Evolutionary conservation across 1,284 basidiomycete species (phyloP), one percentile per base, ranked within the genome.

Genomic region (Cryptococcus floricola): DNA sequence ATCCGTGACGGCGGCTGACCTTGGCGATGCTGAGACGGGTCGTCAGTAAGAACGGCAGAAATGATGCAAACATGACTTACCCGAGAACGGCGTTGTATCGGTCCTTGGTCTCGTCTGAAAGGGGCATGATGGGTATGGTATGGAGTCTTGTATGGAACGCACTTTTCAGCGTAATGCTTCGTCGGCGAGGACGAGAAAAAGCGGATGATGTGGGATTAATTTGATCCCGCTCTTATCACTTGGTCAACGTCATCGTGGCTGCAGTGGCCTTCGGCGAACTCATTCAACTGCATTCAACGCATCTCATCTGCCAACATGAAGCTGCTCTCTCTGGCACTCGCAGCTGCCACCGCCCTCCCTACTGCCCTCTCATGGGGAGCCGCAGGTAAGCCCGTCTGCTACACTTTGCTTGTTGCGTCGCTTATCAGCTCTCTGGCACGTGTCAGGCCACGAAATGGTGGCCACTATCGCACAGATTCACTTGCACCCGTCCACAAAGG

Each of bases 401-500:
- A 4, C 25, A 7, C 39, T 43, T 9, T 19, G 23, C 18, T 25
- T 25, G 9, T n/a, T n/a, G 46, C 39, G 37, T 42, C 14, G 41
- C 39, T 57, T 43, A 8, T 25, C 7, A 34, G 28, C 45, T 37
- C 27, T 45, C 46, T 27, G 44, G 39, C n/a, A 38, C 16, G 42
- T 41, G 50, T 10, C 68, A 82, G 91, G 92, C 14, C 92, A 96
- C 65, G 88, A 94, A 78, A 88, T 95, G 47, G 84, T 92, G 1
- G 93, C 91, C 2, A 93, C 91, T 5, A 91, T 97, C 56, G 92
- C 93, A 0, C 89, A 96, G 73, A 89, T 92, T 54, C 85, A 95
- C 73, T 81, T 96, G 4, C 84, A 91, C 69, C 89, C 89, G 0
- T 79, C 79, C 2, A 87, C 88, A 1, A 81, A 87, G 52, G 81